Percentiles rank a stretch among this genome's conserved stretches.
These are phyloP conservation scores for Mycena vulgaris DNA, from an alignment of 768 basidiomycete genomes.

Conservation along the genomic window DNA sequence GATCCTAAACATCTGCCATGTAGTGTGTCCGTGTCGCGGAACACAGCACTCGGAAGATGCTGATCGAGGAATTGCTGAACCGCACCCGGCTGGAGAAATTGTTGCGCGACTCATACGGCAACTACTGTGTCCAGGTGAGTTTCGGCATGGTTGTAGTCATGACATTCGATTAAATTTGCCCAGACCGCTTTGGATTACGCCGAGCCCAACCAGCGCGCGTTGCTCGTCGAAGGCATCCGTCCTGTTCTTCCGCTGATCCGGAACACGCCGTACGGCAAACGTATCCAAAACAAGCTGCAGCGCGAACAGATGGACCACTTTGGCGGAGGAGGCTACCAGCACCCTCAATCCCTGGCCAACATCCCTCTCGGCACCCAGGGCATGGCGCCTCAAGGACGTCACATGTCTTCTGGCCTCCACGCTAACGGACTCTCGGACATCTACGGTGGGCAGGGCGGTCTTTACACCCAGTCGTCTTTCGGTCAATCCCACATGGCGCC, in stretches of 20 bases:
- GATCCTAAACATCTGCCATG: conserved; percentile 16
- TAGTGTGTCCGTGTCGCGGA: conserved; percentile 95
- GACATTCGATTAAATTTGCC: conserved; percentile 27
- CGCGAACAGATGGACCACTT: conserved; percentile 89
- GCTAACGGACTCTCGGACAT: conserved; percentile 73
- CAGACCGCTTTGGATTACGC: conserved; percentile 98
- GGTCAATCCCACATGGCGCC: conserved; percentile 69
- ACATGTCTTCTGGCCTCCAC: conserved; percentile 68
- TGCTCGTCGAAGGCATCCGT: conserved; percentile 97
- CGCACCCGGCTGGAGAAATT: conserved; percentile 96
- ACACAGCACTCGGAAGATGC: conserved; percentile 91
- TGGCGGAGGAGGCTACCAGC: conserved; percentile 62
- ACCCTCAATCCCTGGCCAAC: conserved; percentile 72
- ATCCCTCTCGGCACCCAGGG: conserved; percentile 72
- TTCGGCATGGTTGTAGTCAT: conserved; percentile 8
- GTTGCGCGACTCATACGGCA: conserved; percentile 95
- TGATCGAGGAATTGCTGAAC: conserved; percentile 96
- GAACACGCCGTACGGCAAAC: conserved; percentile 99
- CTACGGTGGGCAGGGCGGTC: conserved; percentile 72
- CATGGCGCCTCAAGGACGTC: conserved; percentile 67
- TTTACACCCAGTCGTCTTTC: conserved; percentile 75
- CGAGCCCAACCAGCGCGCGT: conserved; percentile 91
- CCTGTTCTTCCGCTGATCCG: conserved; percentile 98
- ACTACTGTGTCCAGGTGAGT: conserved; percentile 92
- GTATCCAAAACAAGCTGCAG: conserved; percentile 98